phyloP scores from a whole-genome alignment of 2,329 filamentous ascomycete genomes.

The Mycosphaerella sp. region DNA sequence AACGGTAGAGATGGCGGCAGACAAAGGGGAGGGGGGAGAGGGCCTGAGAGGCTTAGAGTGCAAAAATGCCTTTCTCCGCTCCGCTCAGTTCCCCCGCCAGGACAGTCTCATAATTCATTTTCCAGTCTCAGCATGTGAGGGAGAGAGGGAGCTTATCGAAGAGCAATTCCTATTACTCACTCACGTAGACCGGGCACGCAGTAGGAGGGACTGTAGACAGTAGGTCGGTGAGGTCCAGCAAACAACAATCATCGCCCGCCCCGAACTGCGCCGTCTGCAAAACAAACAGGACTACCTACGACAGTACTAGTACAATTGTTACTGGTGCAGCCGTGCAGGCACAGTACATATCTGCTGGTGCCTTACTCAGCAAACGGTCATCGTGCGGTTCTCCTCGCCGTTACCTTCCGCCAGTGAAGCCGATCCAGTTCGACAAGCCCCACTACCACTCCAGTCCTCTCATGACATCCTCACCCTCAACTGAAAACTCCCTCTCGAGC shows the following conservation, averaged over 20 bases:
- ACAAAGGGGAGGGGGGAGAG: neutral
- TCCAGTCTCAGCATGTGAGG: too few relatives aligned
- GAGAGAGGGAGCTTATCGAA: too few relatives aligned
- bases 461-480: slow-evolving; percentile 10
- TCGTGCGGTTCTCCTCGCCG: neutral
- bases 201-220: too few relatives aligned
- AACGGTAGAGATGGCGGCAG: neutral
- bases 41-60: neutral
- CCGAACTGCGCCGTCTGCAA: neutral
- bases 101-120: too few relatives aligned
- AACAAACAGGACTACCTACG: neutral
- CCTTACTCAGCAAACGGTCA: neutral
- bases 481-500: neutral
- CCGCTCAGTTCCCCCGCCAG: neutral
- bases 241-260: neutral
- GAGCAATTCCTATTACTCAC: too few relatives aligned
- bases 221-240: neutral
- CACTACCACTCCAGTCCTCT: neutral
- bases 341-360: too few relatives aligned
- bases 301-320: too few relatives aligned
- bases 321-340: too few relatives aligned
- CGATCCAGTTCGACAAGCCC: neutral
- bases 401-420: neutral
- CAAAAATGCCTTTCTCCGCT: neutral
- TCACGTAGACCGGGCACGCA: too few relatives aligned